Evolutionary conservation across 1,284 basidiomycete species (phyloP).

Genomic region (Malassezia caprae): DNA sequence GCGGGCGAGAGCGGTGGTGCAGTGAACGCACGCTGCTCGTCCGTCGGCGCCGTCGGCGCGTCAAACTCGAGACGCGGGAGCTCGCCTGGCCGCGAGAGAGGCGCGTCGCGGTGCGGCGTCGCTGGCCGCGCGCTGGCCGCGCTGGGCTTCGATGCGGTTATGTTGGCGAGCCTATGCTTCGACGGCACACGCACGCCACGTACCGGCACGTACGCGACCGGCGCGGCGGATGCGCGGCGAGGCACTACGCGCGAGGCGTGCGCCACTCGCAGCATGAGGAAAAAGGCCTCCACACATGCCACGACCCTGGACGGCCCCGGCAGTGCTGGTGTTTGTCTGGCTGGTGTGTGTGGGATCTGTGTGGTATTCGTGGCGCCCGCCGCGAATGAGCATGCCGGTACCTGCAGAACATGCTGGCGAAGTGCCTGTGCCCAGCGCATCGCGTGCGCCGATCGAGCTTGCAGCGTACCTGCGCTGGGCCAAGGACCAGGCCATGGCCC

Average conservation of each 20-base stretch:
- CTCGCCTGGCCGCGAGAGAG: conserved; percentile 10
- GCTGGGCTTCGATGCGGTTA: background rate
- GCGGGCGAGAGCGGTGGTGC: conserved; percentile 14
- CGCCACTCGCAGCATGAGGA: background rate
- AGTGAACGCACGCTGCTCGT: background rate
- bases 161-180: background rate
- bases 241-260: background rate
- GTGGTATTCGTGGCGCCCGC: background rate
- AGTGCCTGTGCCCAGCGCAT: background rate
- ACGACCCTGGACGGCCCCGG: background rate
- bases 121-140: background rate
- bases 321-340: background rate
- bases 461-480: conserved; percentile 6
- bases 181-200: background rate
- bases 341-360: background rate
- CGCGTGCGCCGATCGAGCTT: background rate
- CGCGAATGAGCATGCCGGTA: background rate
- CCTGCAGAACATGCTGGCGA: background rate
- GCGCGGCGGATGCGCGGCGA: background rate
- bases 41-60: background rate
- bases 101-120: background rate
- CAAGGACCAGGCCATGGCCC: conserved; percentile 5
- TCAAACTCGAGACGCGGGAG: conserved; percentile 11
- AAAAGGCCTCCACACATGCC: background rate
- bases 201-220: background rate